These are phyloP conservation scores for Ascoidea tarda DNA, from an alignment of 805 yeast species.

Conservation along the genomic window DNA sequence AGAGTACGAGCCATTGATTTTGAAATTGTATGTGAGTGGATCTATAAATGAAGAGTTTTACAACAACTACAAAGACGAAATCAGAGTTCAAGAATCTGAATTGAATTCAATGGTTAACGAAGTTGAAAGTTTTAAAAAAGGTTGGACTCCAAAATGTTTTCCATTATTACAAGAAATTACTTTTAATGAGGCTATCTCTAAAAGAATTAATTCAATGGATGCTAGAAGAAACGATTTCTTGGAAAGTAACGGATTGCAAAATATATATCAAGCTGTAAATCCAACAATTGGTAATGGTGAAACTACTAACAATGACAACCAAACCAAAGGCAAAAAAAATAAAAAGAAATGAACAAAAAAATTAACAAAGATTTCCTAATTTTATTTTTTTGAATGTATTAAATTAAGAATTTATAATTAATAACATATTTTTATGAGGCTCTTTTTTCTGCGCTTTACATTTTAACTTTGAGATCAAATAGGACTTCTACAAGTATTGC, in stretches of 20 bases:
- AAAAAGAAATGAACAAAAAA: too few relatives aligned
- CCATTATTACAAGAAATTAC: slow-evolving; percentile 80
- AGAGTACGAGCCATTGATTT: slow-evolving; percentile 61
- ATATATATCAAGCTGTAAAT: not conserved
- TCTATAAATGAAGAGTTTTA: slow-evolving; percentile 82
- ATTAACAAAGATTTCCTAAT: too few relatives aligned
- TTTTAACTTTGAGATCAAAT: too few relatives aligned
- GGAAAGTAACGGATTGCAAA: slow-evolving; percentile 19
- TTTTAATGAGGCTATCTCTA: slow-evolving; percentile 79
- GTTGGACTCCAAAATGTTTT: slow-evolving; percentile 70
- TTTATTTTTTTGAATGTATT: too few relatives aligned
- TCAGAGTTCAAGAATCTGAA: slow-evolving; percentile 70
- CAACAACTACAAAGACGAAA: slow-evolving; percentile 67
- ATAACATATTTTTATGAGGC: too few relatives aligned
- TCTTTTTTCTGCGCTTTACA: too few relatives aligned
- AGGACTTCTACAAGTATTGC: too few relatives aligned
- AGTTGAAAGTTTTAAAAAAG: slow-evolving; percentile 58
- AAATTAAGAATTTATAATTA: too few relatives aligned
- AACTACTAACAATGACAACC: too few relatives aligned
- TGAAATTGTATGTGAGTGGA: slow-evolving; percentile 69
- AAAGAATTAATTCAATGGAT: slow-evolving; percentile 37
- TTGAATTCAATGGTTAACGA: slow-evolving; percentile 62
- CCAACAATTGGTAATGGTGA: not conserved
- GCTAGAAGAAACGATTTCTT: slow-evolving; percentile 22
- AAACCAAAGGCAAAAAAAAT: too few relatives aligned